Evolutionary conservation across 331 rosid genomes (phyloP).

Genomic region (Phaseolus coccineus): DNA sequence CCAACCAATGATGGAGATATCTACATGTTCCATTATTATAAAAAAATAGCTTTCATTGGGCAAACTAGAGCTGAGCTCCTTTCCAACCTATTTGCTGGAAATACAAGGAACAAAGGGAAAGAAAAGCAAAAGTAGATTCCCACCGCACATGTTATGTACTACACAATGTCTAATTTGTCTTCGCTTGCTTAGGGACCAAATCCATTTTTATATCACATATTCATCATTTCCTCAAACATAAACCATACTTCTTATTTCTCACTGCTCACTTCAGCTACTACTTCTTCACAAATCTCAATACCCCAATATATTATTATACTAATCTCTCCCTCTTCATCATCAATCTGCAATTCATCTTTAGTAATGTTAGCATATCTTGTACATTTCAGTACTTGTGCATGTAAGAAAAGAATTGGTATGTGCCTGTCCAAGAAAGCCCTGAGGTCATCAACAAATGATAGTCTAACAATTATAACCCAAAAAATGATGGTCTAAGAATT

Average conservation of each 20-base stretch:
- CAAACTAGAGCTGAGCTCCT: slow-evolving; percentile 54
- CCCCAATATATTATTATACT: too few relatives aligned
- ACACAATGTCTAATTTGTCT: slow-evolving; percentile 69
- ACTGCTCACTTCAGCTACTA: not conserved
- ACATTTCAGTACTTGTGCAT: not conserved
- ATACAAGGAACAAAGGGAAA: slow-evolving; percentile 68
- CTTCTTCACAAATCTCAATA: too few relatives aligned
- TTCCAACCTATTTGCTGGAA: slow-evolving; percentile 77
- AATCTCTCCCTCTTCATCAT: too few relatives aligned
- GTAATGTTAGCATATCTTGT: too few relatives aligned
- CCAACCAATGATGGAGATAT: slow-evolving; percentile 57
- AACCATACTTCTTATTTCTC: slow-evolving; percentile 31
- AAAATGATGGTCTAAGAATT: slow-evolving; percentile 8
- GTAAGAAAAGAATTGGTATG: not conserved
- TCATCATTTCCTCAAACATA: slow-evolving; percentile 51
- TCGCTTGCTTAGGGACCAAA: slow-evolving; percentile 55
- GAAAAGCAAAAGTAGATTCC: slow-evolving; percentile 70
- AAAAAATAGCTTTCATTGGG: slow-evolving; percentile 46
- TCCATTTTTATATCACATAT: slow-evolving; percentile 35
- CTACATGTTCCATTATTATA: slow-evolving; percentile 47
- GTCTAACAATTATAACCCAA: slow-evolving; percentile 9
- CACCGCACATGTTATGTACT: slow-evolving; percentile 61
- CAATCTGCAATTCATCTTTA: too few relatives aligned
- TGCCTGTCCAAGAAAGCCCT: slow-evolving; percentile 25
- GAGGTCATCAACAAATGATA: slow-evolving; percentile 30